A percentile compares a stretch with the other conserved stretches of the same genome.
Evolutionary conservation across 2,329 filamentous ascomycete species (phyloP).

Genomic region (Penicillium sp.): DNA sequence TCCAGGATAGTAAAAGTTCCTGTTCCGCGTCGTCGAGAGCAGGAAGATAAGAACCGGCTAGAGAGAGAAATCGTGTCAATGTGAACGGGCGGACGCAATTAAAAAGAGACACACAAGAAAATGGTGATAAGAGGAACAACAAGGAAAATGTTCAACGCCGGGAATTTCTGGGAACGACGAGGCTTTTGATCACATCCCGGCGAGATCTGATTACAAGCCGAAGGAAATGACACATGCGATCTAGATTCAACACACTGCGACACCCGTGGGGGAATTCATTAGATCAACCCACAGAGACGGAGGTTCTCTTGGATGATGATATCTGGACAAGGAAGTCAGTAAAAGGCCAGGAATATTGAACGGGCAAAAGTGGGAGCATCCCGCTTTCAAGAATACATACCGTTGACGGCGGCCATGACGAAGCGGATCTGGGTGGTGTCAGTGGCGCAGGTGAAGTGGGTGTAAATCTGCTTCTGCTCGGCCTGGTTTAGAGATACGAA

Average conservation of each 20-base stretch:
- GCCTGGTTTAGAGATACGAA: slow-evolving; percentile 99
- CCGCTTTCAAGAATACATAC: slow-evolving; percentile 55
- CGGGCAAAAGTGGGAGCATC: not conserved
- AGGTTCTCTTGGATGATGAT: slow-evolving; percentile 99
- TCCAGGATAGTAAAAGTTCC: slow-evolving; percentile 24
- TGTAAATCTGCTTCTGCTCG: slow-evolving; percentile 99
- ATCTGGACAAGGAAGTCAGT: slow-evolving; percentile 60
- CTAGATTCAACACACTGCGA: slow-evolving; percentile 34
- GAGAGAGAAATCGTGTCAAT: slow-evolving; percentile 34
- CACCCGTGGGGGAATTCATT: slow-evolving; percentile 47
- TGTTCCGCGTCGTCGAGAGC: slow-evolving; percentile 30
- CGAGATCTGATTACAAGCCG: slow-evolving; percentile 34
- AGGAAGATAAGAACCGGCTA: slow-evolving; percentile 27
- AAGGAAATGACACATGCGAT: slow-evolving; percentile 33
- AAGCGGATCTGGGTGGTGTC: slow-evolving; percentile 99
- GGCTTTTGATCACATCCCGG: slow-evolving; percentile 28
- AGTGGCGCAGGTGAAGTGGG: slow-evolving; percentile 97
- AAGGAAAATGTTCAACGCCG: slow-evolving; percentile 28
- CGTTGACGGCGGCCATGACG: slow-evolving; percentile 99
- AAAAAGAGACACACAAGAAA: slow-evolving; percentile 29
- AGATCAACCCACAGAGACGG: slow-evolving; percentile 94
- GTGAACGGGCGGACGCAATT: slow-evolving; percentile 29
- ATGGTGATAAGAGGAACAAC: slow-evolving; percentile 22
- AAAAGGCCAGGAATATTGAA: not conserved
- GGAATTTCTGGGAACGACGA: slow-evolving; percentile 24